Conservation (phyloP, 2,329 filamentous ascomycete genomes). For the Triangularia setosa region DNA sequence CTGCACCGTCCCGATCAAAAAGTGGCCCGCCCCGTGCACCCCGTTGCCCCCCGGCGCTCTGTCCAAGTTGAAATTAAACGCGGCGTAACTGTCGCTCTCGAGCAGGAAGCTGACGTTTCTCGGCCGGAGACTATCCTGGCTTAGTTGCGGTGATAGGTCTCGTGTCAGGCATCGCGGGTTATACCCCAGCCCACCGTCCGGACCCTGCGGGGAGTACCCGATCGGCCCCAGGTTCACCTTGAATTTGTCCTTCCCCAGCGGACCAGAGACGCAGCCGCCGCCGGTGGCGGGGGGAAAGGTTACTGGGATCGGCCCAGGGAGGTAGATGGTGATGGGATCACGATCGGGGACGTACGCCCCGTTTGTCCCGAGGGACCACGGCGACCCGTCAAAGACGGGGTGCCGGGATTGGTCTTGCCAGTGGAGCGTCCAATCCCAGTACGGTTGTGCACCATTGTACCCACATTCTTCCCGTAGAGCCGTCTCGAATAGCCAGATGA, state of each 20-base stretch:
- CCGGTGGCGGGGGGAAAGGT: slow-evolving; percentile 20
- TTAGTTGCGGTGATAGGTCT: slow-evolving; percentile 14
- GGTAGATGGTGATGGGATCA: not conserved
- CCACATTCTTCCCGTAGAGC: slow-evolving; percentile 32
- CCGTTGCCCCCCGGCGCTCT: not conserved
- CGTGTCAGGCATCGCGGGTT: slow-evolving; percentile 23
- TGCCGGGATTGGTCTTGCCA: slow-evolving; percentile 14
- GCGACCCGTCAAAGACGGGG: slow-evolving; percentile 19
- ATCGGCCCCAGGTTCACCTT: slow-evolving; percentile 18
- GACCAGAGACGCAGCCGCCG: slow-evolving; percentile 18
- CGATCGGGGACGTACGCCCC: slow-evolving; percentile 11
- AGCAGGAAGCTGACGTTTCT: slow-evolving; percentile 11
- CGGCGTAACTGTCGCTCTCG: slow-evolving; percentile 10
- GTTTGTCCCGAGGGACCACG: slow-evolving; percentile 17
- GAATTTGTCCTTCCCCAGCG: slow-evolving; percentile 13
- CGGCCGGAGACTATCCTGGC: slow-evolving; percentile 5
- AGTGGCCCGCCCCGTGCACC: slow-evolving; percentile 17
- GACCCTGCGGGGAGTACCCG: slow-evolving; percentile 8
- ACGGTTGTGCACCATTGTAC: slow-evolving; percentile 26
- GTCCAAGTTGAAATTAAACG: slow-evolving; percentile 11
- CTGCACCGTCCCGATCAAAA: slow-evolving; percentile 14
- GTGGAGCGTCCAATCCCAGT: slow-evolving; percentile 32
- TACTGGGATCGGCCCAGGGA: not conserved
- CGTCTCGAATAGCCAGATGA: slow-evolving; percentile 13
- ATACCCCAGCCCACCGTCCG: slow-evolving; percentile 17